Base-by-base conservation (phyloP, 495 filamentous ascomycete species). In the Antarctomyces pellizariae region DNA sequence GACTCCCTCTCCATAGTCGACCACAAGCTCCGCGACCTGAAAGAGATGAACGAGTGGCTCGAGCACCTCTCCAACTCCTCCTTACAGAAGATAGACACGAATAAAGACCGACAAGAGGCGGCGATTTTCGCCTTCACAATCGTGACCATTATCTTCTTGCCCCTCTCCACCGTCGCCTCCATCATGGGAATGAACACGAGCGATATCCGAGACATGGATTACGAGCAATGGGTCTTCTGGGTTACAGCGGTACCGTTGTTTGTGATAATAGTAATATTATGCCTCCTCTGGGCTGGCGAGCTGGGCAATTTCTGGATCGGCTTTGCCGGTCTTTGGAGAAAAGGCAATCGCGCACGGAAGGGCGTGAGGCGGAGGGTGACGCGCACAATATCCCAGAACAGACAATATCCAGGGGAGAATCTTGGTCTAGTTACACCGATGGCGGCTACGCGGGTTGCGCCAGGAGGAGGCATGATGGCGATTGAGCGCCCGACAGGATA, bases 181-280 rank as follows among this genome's bases (percentile, higher is more conserved):
- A 43, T 49, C 26, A 28, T 55, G 2, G 53, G 53, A 3, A 60
- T 58, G 54, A 60, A 60, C 34, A 53, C 33, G 22, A 41, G 33
- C 29, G 59, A 62, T 35, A 37, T 64, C 3, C 50, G 57, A 7
- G 49, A 60, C 35, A 62, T 58, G 56, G 38, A 50, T 1, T 21
- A 27, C 2, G 45, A 37, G 0, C 57, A 64, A 38, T 46, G 48
- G 43, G 36, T 53, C 1, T 65, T 57, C 34, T 67, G 60, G 62
- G 46, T 41, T 3, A 36, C 47, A 2, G 52, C 59, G 1, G 11
- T 55, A 1, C 58, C 61, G 1, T 39, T 62, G 0, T 58, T 57
- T 0, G 32, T 50, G 1, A 17, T 49, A 2, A 45, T 62, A 17
- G 37, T 55, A 29, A 18, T 50, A 8, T 17, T 44, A 2, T 47